Evolutionary conservation across 2,329 filamentous ascomycete genomes (phyloP).

Genomic region (Talaromyces sp.): DNA sequence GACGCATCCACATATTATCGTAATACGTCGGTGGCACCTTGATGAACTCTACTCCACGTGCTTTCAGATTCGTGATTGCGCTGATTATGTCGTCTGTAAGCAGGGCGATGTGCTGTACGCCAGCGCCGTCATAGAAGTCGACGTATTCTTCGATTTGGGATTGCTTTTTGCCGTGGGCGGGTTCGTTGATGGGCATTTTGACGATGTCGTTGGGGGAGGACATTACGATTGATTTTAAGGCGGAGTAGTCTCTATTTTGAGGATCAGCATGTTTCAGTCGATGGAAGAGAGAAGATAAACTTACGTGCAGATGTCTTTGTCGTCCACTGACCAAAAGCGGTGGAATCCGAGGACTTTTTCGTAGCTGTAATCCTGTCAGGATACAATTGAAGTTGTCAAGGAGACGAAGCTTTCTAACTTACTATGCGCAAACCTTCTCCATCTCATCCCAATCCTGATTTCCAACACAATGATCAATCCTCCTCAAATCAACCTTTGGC

Average conservation of each 20-base stretch:
- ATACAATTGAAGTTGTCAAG: not conserved
- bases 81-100: conserved; percentile 75
- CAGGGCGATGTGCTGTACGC: conserved; percentile 91
- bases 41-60: conserved; percentile 92
- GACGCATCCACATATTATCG: conserved; percentile 66
- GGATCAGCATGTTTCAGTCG: not conserved
- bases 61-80: conserved; percentile 72
- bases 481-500: conserved; percentile 64
- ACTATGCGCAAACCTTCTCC: conserved; percentile 61
- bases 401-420: conserved; percentile 22
- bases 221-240: conserved; percentile 88
- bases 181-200: conserved; percentile 99
- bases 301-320: conserved; percentile 77
- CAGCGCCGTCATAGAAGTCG: conserved; percentile 82
- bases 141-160: conserved; percentile 94
- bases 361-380: conserved; percentile 55
- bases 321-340: conserved; percentile 96
- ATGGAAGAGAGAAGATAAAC: conserved; percentile 17
- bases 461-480: conserved; percentile 94
- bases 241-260: conserved; percentile 66
- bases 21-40: conserved; percentile 86
- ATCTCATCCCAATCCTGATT: conserved; percentile 97
- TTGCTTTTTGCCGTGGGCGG: conserved; percentile 82
- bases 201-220: conserved; percentile 76
- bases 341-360: conserved; percentile 88